Conservation (phyloP, 2,329 filamentous ascomycete genomes). For the Colletotrichum falcatum region DNA sequence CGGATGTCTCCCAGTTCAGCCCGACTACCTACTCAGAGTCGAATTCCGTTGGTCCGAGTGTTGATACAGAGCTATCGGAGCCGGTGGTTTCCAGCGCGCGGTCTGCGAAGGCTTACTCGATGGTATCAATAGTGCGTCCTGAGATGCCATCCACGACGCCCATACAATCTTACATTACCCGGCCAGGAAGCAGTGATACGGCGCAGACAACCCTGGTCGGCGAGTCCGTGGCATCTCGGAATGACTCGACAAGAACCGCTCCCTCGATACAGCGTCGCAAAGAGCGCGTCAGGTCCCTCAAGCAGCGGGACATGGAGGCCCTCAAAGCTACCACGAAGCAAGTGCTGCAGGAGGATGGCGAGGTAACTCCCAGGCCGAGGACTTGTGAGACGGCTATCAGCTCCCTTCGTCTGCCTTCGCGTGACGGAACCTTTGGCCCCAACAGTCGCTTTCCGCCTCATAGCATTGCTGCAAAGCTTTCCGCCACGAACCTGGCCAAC, state of each 20-base stretch:
- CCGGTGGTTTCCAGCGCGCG: conserved; percentile 50
- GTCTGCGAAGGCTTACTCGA: conserved; percentile 47
- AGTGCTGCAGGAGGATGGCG: conserved; percentile 38
- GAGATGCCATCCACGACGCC: conserved; percentile 35
- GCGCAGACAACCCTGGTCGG: conserved; percentile 31
- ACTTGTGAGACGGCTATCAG: conserved; percentile 39
- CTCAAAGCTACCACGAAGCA: conserved; percentile 46
- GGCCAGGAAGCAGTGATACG: conserved; percentile 35
- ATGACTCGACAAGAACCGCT: conserved; percentile 31
- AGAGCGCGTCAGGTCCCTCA: conserved; percentile 55
- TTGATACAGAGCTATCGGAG: conserved; percentile 48
- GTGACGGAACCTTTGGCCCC: conserved; percentile 34
- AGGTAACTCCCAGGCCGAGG: conserved; percentile 24
- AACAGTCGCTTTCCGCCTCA: not conserved
- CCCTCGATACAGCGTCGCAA: conserved; percentile 48
- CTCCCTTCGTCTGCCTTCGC: conserved; percentile 38
- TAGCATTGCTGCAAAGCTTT: conserved; percentile 26
- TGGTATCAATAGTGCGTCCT: conserved; percentile 46
- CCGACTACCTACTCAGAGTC: conserved; percentile 38
- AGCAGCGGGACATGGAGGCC: conserved; percentile 54
- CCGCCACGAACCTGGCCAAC: conserved; percentile 32
- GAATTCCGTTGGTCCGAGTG: conserved; percentile 49
- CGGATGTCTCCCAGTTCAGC: conserved; percentile 31
- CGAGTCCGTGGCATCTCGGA: conserved; percentile 33
- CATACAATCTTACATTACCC: conserved; percentile 25